Evolutionary conservation across 2,329 filamentous ascomycete species (phyloP).

Genomic region (Pestalotiopsis sp.): DNA sequence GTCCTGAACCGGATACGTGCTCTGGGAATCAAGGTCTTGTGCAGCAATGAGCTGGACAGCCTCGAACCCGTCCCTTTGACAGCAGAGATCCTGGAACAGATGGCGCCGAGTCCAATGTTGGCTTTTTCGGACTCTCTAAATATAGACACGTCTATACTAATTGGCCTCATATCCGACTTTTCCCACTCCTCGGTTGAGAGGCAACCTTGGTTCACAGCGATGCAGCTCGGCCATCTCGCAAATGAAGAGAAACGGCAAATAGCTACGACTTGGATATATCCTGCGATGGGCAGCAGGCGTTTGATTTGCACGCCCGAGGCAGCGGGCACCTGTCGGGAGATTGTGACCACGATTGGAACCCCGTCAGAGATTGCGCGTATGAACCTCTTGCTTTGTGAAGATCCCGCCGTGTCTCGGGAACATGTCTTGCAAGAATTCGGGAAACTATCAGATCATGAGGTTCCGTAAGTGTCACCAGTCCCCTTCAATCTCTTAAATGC

Average conservation of each 20-base stretch:
- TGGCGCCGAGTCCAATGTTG: constrained; percentile 31
- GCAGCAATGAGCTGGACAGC: constrained; percentile 21
- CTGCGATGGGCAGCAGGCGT: constrained; percentile 55
- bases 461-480: not conserved
- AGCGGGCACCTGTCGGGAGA: constrained; percentile 65
- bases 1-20: constrained; percentile 27
- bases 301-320: constrained; percentile 71
- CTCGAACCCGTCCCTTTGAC: constrained; percentile 22
- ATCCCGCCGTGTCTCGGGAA: constrained; percentile 8
- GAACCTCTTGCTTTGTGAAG: constrained; percentile 53
- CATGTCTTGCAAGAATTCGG: not conserved
- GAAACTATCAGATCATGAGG: constrained; percentile 1
- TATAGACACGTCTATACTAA: constrained; percentile 70
- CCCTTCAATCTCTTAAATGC: too few species aligned
- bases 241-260: constrained; percentile 64
- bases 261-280: constrained; percentile 61
- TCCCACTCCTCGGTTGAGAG: constrained; percentile 53
- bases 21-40: constrained; percentile 26
- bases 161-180: constrained; percentile 75
- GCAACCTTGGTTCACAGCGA: constrained; percentile 50
- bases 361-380: constrained; percentile 64
- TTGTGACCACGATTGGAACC: constrained; percentile 66
- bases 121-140: constrained; percentile 44
- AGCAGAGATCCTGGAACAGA: constrained; percentile 23
- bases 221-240: constrained; percentile 67